These are phyloP conservation scores for Dioscorea alata DNA, from an alignment of 106 monocot genomes.

Conservation along the genomic window DNA sequence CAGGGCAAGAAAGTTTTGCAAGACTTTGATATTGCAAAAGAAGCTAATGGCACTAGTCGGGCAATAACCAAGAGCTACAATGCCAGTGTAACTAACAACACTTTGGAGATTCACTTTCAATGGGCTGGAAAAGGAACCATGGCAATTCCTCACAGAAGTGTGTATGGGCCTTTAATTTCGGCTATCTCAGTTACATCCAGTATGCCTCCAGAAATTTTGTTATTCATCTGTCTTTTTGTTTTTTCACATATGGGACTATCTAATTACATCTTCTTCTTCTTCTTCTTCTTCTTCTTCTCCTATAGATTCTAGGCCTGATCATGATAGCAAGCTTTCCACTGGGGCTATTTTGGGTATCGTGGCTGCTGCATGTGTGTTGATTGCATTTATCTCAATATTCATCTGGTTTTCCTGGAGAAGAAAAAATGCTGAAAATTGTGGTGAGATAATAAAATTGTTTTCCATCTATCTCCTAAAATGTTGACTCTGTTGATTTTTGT, in stretches of 20 bases:
- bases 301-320: constrained; percentile 17
- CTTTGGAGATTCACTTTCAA: constrained; percentile 51
- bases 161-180: constrained; percentile 56
- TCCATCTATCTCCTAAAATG: too few species aligned
- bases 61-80: constrained; percentile 26
- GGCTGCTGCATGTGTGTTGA: constrained; percentile 1
- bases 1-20: constrained; percentile 42
- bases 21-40: constrained; percentile 55
- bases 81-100: constrained; percentile 23
- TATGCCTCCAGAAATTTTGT: constrained; percentile 3
- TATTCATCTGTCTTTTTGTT: neutral
- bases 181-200: constrained; percentile 63
- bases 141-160: constrained; percentile 15
- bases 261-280: neutral
- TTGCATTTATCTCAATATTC: neutral
- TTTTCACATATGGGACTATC: neutral
- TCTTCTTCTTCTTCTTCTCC: neutral
- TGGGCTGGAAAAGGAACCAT: constrained; percentile 34
- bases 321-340: constrained; percentile 7
- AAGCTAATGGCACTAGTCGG: constrained; percentile 30
- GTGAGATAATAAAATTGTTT: neutral
- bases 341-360: constrained; percentile 19
- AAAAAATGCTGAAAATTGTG: constrained; percentile 12
- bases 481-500: neutral
- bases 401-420: constrained; percentile 15